phyloP scores from a whole-genome alignment of 306 rosid genomes.

The Cercis canadensis region DNA sequence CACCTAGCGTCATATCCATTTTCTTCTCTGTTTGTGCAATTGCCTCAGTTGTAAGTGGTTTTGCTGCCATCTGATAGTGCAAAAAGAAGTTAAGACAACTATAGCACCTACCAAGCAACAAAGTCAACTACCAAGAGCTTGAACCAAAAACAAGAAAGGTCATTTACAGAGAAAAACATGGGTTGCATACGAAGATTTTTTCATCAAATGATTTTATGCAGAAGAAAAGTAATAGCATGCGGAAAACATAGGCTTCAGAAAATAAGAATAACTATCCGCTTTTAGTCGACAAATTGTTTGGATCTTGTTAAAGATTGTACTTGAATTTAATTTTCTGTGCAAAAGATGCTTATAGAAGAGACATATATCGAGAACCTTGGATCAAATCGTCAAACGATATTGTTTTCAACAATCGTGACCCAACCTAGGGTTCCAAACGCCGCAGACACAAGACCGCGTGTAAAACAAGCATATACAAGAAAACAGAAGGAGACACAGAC shows the following conservation, averaged over 20 bases:
- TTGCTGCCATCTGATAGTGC: conserved; percentile 69
- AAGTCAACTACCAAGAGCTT: background rate
- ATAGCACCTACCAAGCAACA: background rate
- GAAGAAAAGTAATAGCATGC: background rate
- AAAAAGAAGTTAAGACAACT: background rate
- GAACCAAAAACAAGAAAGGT: background rate
- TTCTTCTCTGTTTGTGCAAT: conserved; percentile 97
- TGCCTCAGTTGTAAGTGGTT: conserved; percentile 73
- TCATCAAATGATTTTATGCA: background rate
- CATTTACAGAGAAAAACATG: conserved; percentile 1
- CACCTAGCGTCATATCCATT: conserved; percentile 94
- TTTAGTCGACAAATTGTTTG: background rate
- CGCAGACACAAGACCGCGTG: background rate
- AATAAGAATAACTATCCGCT: background rate
- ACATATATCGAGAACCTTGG: background rate
- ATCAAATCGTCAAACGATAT: background rate
- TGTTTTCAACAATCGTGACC: background rate
- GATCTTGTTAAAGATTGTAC: too few species aligned
- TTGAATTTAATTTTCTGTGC: too few species aligned
- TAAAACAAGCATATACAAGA: background rate
- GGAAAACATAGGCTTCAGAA: background rate
- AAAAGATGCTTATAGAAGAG: background rate
- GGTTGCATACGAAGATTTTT: background rate
- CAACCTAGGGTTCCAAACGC: background rate
- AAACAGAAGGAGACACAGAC: too few species aligned